Conservation (phyloP, 2,329 filamentous ascomycete species). For the Graphilbum ipis-grandicollis region DNA sequence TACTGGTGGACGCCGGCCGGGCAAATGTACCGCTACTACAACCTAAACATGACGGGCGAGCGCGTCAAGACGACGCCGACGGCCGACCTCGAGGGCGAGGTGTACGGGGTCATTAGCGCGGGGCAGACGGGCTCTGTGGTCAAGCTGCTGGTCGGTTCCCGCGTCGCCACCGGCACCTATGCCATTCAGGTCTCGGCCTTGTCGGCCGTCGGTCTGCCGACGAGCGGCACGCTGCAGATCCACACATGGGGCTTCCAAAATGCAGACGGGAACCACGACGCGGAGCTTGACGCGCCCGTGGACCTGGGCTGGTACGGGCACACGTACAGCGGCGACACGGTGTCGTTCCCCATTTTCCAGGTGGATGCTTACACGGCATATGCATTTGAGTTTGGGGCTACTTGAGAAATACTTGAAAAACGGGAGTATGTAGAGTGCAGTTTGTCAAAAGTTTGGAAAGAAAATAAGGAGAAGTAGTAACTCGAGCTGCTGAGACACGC, state of each 20-base stretch:
- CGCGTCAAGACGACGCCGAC: conserved; percentile 1
- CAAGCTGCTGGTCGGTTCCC: background rate
- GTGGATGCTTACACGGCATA: conserved; percentile 18
- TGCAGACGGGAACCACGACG: conserved; percentile 8
- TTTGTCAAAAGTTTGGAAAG: too few relatives aligned
- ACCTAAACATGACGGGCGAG: conserved; percentile 3
- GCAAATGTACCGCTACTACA: conserved; percentile 2
- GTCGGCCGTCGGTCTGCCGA: background rate
- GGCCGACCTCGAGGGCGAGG: conserved; percentile 1
- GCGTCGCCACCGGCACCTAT: conserved; percentile 1
- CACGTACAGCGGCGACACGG: conserved; percentile 15
- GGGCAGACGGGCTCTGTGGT: background rate
- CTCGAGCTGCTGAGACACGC: too few relatives aligned
- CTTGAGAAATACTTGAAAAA: too few relatives aligned
- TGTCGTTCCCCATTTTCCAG: conserved; percentile 21
- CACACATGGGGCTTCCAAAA: conserved; percentile 1
- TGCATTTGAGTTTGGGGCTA: conserved; percentile 20
- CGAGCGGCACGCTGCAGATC: background rate
- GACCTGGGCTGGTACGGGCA: conserved; percentile 16
- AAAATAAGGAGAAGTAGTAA: too few relatives aligned
- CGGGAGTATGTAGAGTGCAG: too few relatives aligned
- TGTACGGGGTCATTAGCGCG: background rate
- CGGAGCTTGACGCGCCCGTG: conserved; percentile 14
- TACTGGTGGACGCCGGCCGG: background rate
- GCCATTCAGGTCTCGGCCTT: background rate